These are phyloP conservation scores for Apiospora arundinis DNA, from an alignment of 2,329 filamentous ascomycete genomes.

Conservation along the genomic window DNA sequence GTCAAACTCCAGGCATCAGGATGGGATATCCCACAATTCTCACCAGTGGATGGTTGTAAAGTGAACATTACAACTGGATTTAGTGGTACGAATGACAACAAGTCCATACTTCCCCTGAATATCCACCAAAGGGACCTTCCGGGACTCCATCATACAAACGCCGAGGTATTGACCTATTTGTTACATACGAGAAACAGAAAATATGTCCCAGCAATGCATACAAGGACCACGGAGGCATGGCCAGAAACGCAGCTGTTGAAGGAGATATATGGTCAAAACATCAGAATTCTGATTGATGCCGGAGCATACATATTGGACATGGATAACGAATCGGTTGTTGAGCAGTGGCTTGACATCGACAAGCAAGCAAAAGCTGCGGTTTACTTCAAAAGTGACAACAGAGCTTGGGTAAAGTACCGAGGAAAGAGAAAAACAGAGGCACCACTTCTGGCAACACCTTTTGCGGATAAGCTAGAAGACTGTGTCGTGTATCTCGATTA, in stretches of 20 bases:
- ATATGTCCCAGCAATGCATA: constrained; percentile 32
- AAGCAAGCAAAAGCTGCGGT: constrained; percentile 36
- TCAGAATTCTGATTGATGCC: constrained; percentile 51
- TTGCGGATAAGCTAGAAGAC: constrained; percentile 54
- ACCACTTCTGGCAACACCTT: constrained; percentile 60
- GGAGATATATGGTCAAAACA: constrained; percentile 40
- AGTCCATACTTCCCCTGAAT: background rate
- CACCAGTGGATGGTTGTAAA: background rate
- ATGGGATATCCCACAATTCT: background rate
- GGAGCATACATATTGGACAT: constrained; percentile 61
- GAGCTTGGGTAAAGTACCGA: constrained; percentile 32
- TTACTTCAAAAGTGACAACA: background rate
- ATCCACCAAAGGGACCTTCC: background rate
- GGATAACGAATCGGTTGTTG: constrained; percentile 23
- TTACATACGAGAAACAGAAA: background rate
- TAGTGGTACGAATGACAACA: background rate
- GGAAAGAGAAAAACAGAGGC: constrained; percentile 34
- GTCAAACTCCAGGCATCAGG: constrained; percentile 50
- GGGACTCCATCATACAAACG: constrained; percentile 61
- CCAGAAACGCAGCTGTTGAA: background rate
- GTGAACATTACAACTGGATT: background rate
- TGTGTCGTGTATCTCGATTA: constrained; percentile 46
- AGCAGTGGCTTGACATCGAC: constrained; percentile 56
- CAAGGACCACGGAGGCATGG: background rate
- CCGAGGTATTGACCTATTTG: constrained; percentile 34